Evolutionary conservation across 306 rosid genomes (phyloP), one percentile per base, ranked within the genome.

Genomic region (Begonia peltatifolia): DNA sequence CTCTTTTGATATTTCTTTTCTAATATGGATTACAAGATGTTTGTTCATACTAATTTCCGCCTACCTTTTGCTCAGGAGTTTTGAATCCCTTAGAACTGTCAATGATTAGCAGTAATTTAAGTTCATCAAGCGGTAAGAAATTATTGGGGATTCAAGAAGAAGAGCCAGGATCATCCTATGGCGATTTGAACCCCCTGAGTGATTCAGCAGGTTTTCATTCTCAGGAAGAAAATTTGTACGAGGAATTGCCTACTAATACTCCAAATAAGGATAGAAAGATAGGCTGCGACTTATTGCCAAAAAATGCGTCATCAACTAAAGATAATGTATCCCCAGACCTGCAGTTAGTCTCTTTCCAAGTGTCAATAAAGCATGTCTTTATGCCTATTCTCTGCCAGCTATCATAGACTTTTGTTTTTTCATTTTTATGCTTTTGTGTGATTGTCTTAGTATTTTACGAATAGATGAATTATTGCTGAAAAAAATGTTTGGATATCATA

Each of bases 61-160:
- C 22, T 25, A 12, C 30, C 41, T 14, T 43, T 51, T 64, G 57
- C 10, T 63, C 66, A 85, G 97, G 97, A 65, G 87, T 90, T 55
- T 65, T 90, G 72, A 76, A 90, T 50, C 71, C 94, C 5, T 14
- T 47, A 60, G 97, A 90, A 73, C 81, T 90, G 54, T 90, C 97
- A 8, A 67, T 80, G 77, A 80, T 89, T 42, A 80, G 79, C 60
- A 87, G 95, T 59, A 30, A 51, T 58, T 54, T 63, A 43, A 63
- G 70, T 41, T 68, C 54, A 41, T 47, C 68, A 61, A 68, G 66
- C 4, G 67, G 68, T 42, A 65, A 64, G 8, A 30, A 23, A 58
- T 65, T 86, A 70, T 54, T 70, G 16, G 60, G 47, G 41, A 78
- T 90, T 42, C 56, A 74, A 1, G 97, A 85, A 63, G 94, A 80